Evolutionary conservation across 2,329 filamentous ascomycete species (phyloP), one percentile per base, ranked within the genome.

Genomic region (Diplocarpon rosae): DNA sequence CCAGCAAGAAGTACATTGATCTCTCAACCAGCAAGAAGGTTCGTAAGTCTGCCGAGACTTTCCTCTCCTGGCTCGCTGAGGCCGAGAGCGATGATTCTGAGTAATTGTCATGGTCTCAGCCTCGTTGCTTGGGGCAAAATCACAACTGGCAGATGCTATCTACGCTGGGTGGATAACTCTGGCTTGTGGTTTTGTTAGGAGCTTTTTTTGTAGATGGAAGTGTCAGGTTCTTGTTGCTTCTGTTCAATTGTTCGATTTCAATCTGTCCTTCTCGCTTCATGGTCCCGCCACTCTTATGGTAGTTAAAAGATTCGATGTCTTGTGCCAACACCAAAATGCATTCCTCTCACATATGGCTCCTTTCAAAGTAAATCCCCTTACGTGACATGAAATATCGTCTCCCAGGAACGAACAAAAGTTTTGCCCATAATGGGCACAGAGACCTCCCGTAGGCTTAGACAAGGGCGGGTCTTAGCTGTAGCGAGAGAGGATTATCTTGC

Each of bases 1-100:
- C 90, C 48, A 95, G 87, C 78, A 95, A 94, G 82, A 95, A 95
- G 72, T 96, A 96, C 64, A 85, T 93, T 57, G 90, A 96, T 63
- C 67, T 93, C 49, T 64, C 81, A 48, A 89, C 80, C 50, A 94
- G 87, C 69, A 90, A 88, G 75, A 94, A 93, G 75, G 88, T 96
- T 52, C 87, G 89, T 70, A 90, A 93, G 73, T 84, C 86, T 54
- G 88, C 92, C 43, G 85, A 93, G 71, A 82, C 85, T 53, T 98
- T 98, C 76, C 75, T 95, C 61, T 84, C 80, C 58, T 96, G 89
- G 90, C 86, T 96, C 47, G 78, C 86, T 56, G 86, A 84, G 66
- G 89, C 89, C 43, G 84, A 89, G 65, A 78, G 74, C 52, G 78
- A 81, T 42, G 79, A 83, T 52, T 70, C 69, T 7, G 80, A 82